Base-by-base conservation (phyloP, 2,329 filamentous ascomycete species). In the Penicillium sp. region DNA sequence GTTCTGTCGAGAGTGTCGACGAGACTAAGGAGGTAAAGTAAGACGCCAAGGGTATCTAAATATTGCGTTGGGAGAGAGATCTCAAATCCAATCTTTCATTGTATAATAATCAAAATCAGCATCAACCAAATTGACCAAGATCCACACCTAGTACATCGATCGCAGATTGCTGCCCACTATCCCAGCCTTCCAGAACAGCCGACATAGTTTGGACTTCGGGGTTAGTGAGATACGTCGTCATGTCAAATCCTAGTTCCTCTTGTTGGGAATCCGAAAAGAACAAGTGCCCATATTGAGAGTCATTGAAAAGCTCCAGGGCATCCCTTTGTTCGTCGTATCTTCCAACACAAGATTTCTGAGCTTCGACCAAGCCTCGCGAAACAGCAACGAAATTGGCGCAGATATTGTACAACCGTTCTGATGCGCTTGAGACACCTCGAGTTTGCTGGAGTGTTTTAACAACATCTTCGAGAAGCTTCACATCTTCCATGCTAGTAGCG, bases 391-490 rank as follows among this genome's bases (percentile, higher is more conserved):
- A 61, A n/a, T 50, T 54, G 1, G 55, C 45, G 18, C 60, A 62
- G 7, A 63, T 56, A 11, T 59, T 53, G 18, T 61, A 59, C 5
- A 63, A 36, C 3, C 60, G 51, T 1, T 51, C 47, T 4, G 44
- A 59, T 21, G 51, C 57, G 13, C 47, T 47, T 1, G 62, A 64
- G 13, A 58, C 53, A 10, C n/a, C 16, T 3, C 50, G 48, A 11
- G 54, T 36, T 1, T 36, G 45, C 18, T 60, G 42, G 2, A 64
- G 40, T 2, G 58, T 64, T 3, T 31, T 32, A 1, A 58, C 57
- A 5, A 64, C 53, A 6, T 66, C 52, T 42, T 64, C 57, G 5
- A 67, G 58, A 18, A 67, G 55, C 14, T 55, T 48, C 27, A 63
- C 49, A 45, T 65, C 60, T 38, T 58, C 53, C 11, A 48, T 22